These are phyloP conservation scores for Apophysomyces sp. DNA, from an alignment of 371 early-diverging fungal genomes.

Conservation along the genomic window DNA sequence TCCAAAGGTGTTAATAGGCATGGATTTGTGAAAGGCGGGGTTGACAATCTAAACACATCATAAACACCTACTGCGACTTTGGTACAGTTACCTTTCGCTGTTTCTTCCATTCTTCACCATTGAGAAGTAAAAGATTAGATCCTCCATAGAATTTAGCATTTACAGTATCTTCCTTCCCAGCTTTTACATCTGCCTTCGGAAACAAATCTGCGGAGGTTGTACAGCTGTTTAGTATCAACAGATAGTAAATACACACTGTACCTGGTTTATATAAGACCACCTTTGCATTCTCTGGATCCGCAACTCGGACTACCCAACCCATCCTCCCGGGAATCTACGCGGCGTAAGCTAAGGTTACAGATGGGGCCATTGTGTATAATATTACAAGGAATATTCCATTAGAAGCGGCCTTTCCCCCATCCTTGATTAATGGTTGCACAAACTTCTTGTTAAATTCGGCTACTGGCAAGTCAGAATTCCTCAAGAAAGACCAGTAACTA, in stretches of 20 bases:
- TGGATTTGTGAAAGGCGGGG: conserved; percentile 33
- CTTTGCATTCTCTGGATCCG: conserved; percentile 25
- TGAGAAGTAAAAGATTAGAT: conserved; percentile 22
- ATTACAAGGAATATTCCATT: neutral
- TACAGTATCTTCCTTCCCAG: conserved; percentile 13
- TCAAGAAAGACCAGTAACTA: conserved; percentile 14
- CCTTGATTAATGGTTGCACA: conserved; percentile 32
- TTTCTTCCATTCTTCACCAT: conserved; percentile 24
- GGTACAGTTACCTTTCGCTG: conserved; percentile 22
- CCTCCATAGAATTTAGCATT: conserved; percentile 17
- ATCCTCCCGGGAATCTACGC: conserved; percentile 16
- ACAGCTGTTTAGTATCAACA: neutral
- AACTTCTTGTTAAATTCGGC: conserved; percentile 62
- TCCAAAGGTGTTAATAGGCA: conserved; percentile 37
- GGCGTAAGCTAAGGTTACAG: neutral
- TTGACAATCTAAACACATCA: conserved; percentile 23
- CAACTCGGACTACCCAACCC: conserved; percentile 27
- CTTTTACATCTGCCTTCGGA: conserved; percentile 12
- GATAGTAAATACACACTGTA: neutral
- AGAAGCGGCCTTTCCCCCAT: neutral
- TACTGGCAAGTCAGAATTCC: conserved; percentile 65
- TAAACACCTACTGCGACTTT: neutral
- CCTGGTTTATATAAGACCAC: conserved; percentile 30
- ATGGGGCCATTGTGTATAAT: neutral
- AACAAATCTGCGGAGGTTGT: conserved; percentile 6